Evolutionary conservation across 148 eudicot genomes (phyloP), one percentile per base, ranked within the genome.

Genomic region (Vaccinium vitisidaea): DNA sequence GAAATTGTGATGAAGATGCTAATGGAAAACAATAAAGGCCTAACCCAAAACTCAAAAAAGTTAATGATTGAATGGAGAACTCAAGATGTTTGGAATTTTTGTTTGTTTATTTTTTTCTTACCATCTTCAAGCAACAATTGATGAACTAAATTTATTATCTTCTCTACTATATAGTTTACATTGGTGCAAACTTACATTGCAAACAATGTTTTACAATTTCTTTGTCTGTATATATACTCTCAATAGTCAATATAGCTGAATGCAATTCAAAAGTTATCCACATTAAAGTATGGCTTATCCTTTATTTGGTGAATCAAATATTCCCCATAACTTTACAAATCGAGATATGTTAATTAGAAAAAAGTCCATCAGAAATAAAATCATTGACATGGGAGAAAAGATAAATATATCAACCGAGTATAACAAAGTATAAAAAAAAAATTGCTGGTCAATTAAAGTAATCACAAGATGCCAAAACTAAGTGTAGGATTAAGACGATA

Each of bases 1-100:
- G 69, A 63, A 63, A n/a, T 63, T 63, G 27, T 63, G 69, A 63
- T 63, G 69, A 23, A 67, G 73, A 67, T 67, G 73, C 32, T 67
- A 27, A 67, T 63, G 73, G 73, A 67, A 67, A 25, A 25, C 73
- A 11, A 25, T 25, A 67, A 25, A 25, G 25, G 73, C 73, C 36
- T 11, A 67, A 12, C 73, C 73, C 36, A 25, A 67, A 25, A 67
- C 15, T 25, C 73, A 23, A 67, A 39, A 25, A 67, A 10, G 73
- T 3, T 25, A 67, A 67, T 25, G 73, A 67, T 9, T 10, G 16
- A 67, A 67, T 12, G 73, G 36, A 67, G 73, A 14, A 23, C 11
- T 25, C 73, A 67, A 67, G 32, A 67, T 67, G 73, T 67, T 27
- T 10, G 6, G 36, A 67, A 67, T 67, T 67, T 67, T 67, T 67